These are phyloP conservation scores for Thalassiosira livingstoniorum DNA, from an alignment of 352 stramenopile species.

Conservation along the genomic window DNA sequence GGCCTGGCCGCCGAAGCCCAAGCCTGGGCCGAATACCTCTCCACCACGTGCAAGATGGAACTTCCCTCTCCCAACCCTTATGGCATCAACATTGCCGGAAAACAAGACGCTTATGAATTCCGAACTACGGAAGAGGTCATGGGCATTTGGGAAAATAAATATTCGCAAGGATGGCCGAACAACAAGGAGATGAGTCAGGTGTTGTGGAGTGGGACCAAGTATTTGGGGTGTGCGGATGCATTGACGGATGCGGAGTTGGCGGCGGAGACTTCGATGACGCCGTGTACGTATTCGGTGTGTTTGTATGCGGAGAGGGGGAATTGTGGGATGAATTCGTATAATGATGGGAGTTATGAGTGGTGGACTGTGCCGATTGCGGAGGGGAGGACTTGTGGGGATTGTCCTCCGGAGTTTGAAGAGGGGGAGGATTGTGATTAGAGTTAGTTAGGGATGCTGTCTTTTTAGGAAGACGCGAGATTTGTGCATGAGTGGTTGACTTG, in stretches of 20 bases:
- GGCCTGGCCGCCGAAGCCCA: not conserved
- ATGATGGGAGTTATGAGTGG: not conserved
- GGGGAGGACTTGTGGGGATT: not conserved
- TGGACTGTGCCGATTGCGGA: not conserved
- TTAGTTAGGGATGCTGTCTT: too few relatives aligned
- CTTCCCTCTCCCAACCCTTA: conserved; percentile 1
- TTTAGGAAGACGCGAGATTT: too few relatives aligned
- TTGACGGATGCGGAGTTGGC: not conserved
- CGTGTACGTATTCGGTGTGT: not conserved
- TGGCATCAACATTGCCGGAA: not conserved
- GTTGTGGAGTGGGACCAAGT: not conserved
- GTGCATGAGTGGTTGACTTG: too few relatives aligned
- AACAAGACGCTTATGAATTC: not conserved
- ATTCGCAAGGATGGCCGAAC: not conserved
- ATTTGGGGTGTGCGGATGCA: not conserved
- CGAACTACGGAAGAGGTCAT: not conserved
- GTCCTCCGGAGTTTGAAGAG: not conserved
- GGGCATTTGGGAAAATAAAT: conserved; percentile 4
- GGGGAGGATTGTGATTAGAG: too few relatives aligned
- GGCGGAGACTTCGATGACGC: too few relatives aligned
- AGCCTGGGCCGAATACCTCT: not conserved
- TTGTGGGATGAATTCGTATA: not conserved
- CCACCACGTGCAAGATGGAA: conserved; percentile 3
- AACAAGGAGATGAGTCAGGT: not conserved
- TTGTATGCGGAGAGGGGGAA: not conserved